Base-by-base conservation (phyloP, 306 rosid genomes). In the Delonix regia region DNA sequence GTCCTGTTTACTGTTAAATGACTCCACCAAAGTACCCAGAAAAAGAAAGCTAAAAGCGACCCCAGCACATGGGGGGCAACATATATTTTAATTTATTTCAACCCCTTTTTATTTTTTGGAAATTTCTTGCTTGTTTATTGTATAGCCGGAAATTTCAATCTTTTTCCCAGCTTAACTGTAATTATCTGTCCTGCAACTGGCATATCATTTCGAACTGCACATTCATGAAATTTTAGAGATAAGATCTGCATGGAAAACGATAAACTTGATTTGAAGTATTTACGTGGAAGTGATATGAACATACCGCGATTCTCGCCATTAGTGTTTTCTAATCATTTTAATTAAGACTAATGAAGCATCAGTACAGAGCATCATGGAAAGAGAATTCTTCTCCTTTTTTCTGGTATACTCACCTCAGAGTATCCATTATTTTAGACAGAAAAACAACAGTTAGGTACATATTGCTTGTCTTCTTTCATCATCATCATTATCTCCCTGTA, bases 261-360 rank as follows among this genome's bases (percentile, higher is more conserved):
- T 78, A 85, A 78, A 77, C n/a, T 49, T 57, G 79, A 84, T 85
- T 81, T 25, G 39, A 59, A 83, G 71, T 82, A 15, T 80, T 76
- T 67, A 56, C 79, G 48, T 47, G 47, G 56, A 44, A 71, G 63
- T 62, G 57, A 64, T 18, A 69, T 42, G 22, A 36, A 78, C 92
- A 41, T 39, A 84, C 94, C 97, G 89, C 34, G 90, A 92, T 88
- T 88, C 81, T 87, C 87, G 94, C 60, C 36, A 84, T 89, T 81
- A 80, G 88, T 89, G 88, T 80, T 85, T 64, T 80, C 71, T 83
- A 79, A 81, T 73, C 80, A 75, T 73, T 61, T 82, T 81, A 55
- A 71, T 45, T 55, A 42, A 42, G 52, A 49, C 63, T 78, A 72
- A 74, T 12, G 22, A 68, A 71, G 57, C 62, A 10, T 1, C 27